These are phyloP conservation scores for Thielaviopsis euricoi DNA, from an alignment of 2,329 filamentous ascomycete species.

Conservation along the genomic window DNA sequence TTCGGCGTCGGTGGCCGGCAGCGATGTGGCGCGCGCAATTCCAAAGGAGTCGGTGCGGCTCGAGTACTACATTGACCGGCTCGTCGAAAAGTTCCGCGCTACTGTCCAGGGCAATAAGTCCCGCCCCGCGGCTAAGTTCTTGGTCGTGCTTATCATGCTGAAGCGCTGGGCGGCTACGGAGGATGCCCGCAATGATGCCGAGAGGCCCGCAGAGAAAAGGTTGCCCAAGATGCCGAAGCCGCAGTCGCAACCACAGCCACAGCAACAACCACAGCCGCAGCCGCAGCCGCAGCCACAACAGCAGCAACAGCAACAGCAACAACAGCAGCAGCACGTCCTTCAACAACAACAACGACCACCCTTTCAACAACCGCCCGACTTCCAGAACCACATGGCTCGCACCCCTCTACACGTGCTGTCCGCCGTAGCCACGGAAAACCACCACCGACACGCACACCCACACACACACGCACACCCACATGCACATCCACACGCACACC, in stretches of 20 bases:
- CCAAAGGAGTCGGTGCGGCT: conserved; percentile 50
- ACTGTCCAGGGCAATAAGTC: conserved; percentile 47
- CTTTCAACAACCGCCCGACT: conserved; percentile 11
- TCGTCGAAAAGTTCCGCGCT: conserved; percentile 50
- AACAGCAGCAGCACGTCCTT: conserved; percentile 9
- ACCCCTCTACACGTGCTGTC: conserved; percentile 10
- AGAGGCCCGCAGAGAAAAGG: too few relatives aligned
- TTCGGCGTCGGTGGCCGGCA: conserved; percentile 44
- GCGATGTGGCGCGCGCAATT: conserved; percentile 54
- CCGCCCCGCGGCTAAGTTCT: conserved; percentile 51
- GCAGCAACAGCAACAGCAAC: conserved; percentile 12
- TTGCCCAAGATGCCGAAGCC: too few relatives aligned
- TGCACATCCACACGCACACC: too few relatives aligned
- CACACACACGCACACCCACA: too few relatives aligned
- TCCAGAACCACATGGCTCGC: not conserved
- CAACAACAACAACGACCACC: too few relatives aligned
- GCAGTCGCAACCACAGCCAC: not conserved
- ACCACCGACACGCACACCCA: too few relatives aligned
- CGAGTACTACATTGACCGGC: conserved; percentile 48
- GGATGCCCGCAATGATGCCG: not conserved
- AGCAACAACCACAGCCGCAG: not conserved
- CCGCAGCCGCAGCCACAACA: conserved; percentile 11
- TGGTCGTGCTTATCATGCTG: conserved; percentile 54
- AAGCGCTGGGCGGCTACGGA: conserved; percentile 44
- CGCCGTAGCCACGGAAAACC: conserved; percentile 3